Conservation (phyloP, 2,329 filamentous ascomycete species). For the Hymenoscyphus albidus region DNA sequence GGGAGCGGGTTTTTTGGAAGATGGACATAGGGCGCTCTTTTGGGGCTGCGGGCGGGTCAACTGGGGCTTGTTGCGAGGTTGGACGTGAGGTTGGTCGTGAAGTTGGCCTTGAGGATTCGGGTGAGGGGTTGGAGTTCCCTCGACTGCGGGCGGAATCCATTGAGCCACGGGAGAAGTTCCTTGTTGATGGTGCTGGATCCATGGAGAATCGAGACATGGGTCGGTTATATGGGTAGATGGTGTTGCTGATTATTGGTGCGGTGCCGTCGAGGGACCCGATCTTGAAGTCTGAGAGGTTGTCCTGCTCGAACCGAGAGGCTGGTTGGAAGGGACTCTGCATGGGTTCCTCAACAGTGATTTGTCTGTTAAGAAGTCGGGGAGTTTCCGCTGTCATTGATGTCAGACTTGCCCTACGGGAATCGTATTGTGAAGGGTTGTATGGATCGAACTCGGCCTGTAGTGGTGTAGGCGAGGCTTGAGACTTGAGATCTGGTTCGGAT, state of each 20-base stretch:
- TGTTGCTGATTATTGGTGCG: neutral
- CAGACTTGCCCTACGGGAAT: conserved; percentile 16
- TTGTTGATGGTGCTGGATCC: neutral
- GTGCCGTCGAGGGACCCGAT: neutral
- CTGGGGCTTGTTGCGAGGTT: neutral
- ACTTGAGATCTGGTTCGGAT: conserved; percentile 13
- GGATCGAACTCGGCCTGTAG: conserved; percentile 22
- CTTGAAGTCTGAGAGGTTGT: no score
- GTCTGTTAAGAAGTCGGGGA: neutral
- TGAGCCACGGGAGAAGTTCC: neutral
- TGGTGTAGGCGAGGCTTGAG: conserved; percentile 15
- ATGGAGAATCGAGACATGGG: neutral
- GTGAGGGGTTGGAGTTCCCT: neutral
- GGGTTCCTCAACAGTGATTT: neutral
- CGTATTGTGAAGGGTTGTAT: conserved; percentile 21
- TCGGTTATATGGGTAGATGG: neutral
- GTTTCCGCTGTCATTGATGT: conserved; percentile 9
- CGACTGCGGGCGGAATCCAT: neutral
- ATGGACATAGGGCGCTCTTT: conserved; percentile 15
- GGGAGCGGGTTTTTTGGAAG: conserved; percentile 29
- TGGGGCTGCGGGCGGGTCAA: neutral
- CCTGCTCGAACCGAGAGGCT: no score
- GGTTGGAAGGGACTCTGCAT: neutral
- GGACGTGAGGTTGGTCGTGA: neutral
- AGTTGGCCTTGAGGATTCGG: neutral